Evolutionary conservation across 805 yeast genomes (phyloP).

Genomic region (Kuraishia molischiana): DNA sequence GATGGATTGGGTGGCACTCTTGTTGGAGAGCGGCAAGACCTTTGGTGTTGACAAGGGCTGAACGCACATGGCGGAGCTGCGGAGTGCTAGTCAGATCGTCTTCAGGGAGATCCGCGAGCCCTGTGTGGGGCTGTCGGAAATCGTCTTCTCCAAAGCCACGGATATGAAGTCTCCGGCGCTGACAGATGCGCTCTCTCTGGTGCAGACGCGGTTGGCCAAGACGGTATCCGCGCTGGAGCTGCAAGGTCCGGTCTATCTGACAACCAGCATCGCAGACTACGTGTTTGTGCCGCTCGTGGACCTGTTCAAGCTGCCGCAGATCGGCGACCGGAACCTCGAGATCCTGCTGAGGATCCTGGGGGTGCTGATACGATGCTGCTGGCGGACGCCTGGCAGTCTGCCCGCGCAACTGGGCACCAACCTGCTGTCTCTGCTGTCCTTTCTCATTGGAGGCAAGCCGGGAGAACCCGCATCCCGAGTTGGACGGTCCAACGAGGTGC

Average conservation of each 20-base stretch:
- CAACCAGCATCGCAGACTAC: slow-evolving; percentile 44
- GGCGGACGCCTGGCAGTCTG: slow-evolving; percentile 30
- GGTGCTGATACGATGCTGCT: slow-evolving; percentile 33
- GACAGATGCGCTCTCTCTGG: slow-evolving; percentile 20
- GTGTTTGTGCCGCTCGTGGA: slow-evolving; percentile 52
- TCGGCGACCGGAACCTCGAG: slow-evolving; percentile 37
- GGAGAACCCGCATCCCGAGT: slow-evolving; percentile 13
- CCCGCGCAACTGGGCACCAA: slow-evolving; percentile 30
- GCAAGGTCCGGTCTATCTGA: slow-evolving; percentile 9
- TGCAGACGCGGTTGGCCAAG: slow-evolving; percentile 8
- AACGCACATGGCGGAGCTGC: neutral
- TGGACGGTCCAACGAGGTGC: slow-evolving; percentile 22
- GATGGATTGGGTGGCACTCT: neutral
- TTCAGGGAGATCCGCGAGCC: slow-evolving; percentile 1
- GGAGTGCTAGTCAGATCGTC: neutral
- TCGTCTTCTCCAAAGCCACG: slow-evolving; percentile 29
- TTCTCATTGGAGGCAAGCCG: slow-evolving; percentile 33
- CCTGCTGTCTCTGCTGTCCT: slow-evolving; percentile 34
- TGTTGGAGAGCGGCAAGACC: neutral
- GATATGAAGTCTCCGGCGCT: slow-evolving; percentile 22
- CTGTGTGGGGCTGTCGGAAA: slow-evolving; percentile 34
- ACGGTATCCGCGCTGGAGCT: neutral
- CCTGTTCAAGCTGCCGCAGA: slow-evolving; percentile 34
- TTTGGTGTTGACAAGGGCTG: too few relatives aligned
- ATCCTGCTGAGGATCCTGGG: slow-evolving; percentile 32